Base-by-base conservation (phyloP, 768 basidiomycete species). In the Auriscalpium vulgare region DNA sequence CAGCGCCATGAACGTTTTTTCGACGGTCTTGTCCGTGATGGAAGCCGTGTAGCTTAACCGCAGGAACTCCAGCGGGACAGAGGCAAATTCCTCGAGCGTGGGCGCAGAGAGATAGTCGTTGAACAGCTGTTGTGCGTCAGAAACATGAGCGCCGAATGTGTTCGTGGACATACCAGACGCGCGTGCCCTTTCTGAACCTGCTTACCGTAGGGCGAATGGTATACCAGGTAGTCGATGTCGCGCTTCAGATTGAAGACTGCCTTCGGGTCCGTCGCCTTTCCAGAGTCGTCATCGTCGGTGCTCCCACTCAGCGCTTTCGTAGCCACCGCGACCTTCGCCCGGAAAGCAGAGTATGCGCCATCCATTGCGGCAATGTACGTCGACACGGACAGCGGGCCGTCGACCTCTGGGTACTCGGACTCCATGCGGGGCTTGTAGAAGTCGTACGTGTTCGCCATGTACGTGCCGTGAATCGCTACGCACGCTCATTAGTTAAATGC, bases 131-230 rank as follows among this genome's bases (percentile, higher is more conserved):
- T 11, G 14, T 8, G 8, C 16, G 48, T 5, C 14, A 19, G 37
- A 8, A 47, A 16, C 14, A 8, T 8, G 37, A 9, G 65, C 66
- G 55, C n/a, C 5, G 29, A 8, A n/a, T 10, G 35, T 13, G 50
- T 17, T n/a, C 17, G 49, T 43, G 14, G n/a, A 65, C 73, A 50
- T 50, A 75, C 75, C 67, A 97, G 76, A 55, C 95, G 89, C 47
- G 89, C 94, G 69, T 94, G 86, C 44, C 90, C 93, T 75, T 97
- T 98, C 71, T 95, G 88, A 53, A 95, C 94, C 68, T 95, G 88
- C 76, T 98, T 98, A 75, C 95, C 95, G 72, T 97, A 98, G 0
- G 95, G 95, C 56, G 86, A 87, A 78, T 98, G 95, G 85, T 97
- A 94, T 65, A 94, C 83, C 61, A 87, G 78, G 69, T 91, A 97